These are phyloP conservation scores for Myxozyma nipponensis DNA, from an alignment of 805 yeast genomes.

Conservation along the genomic window DNA sequence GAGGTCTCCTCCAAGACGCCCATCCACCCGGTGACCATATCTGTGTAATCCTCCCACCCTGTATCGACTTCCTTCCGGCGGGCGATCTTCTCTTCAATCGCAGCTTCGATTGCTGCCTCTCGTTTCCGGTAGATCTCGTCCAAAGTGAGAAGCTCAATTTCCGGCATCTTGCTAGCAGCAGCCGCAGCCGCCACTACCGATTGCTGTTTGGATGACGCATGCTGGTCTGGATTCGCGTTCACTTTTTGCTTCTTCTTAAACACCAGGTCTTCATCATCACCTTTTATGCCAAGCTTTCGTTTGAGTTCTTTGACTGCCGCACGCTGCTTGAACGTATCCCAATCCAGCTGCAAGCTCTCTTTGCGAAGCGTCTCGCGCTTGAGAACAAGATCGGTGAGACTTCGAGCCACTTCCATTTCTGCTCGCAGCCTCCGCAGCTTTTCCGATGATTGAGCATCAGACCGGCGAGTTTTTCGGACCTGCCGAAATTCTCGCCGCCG, in stretches of 20 bases:
- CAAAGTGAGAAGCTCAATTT: constrained; percentile 80
- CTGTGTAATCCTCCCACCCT: constrained; percentile 60
- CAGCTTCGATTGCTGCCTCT: constrained; percentile 70
- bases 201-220: background rate
- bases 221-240: constrained; percentile 1
- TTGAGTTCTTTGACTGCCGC: constrained; percentile 68
- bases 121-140: constrained; percentile 69
- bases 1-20: constrained; percentile 7
- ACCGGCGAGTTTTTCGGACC: constrained; percentile 91
- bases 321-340: constrained; percentile 67
- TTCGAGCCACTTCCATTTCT: constrained; percentile 73
- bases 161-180: constrained; percentile 82
- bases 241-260: constrained; percentile 63
- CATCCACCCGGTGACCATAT: constrained; percentile 22
- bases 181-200: constrained; percentile 16
- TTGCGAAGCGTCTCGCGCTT: constrained; percentile 66
- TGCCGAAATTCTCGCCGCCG: constrained; percentile 93
- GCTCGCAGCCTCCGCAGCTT: constrained; percentile 66
- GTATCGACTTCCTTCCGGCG: constrained; percentile 62
- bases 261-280: constrained; percentile 78
- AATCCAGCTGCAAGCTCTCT: constrained; percentile 59
- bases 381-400: constrained; percentile 63
- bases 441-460: constrained; percentile 87
- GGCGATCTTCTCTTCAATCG: constrained; percentile 80
- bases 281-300: constrained; percentile 68